A percentile compares a stretch with the other conserved stretches of the same genome.
Evolutionary conservation across 768 basidiomycete species (phyloP).

Genomic region (Harrya chromipes): DNA sequence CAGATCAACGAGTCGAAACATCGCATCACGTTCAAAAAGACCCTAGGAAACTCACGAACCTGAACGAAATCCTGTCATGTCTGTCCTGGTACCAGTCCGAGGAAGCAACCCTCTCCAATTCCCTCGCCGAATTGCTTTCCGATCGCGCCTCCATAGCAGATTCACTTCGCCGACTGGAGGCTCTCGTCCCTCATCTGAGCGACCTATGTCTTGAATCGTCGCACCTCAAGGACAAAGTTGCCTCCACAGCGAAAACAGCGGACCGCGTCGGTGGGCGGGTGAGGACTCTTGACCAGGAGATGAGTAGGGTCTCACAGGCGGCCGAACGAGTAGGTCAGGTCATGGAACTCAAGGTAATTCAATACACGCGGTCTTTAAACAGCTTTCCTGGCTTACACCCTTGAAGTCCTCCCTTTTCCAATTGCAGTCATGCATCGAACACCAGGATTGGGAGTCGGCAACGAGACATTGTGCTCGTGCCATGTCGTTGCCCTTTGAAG

Average conservation of each 20-base stretch:
- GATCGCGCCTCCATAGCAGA: slow-evolving; percentile 60
- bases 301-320: slow-evolving; percentile 84
- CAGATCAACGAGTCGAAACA: slow-evolving; percentile 8
- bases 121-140: slow-evolving; percentile 68
- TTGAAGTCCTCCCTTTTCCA: slow-evolving; percentile 61
- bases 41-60: slow-evolving; percentile 47
- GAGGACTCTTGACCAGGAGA: slow-evolving; percentile 86
- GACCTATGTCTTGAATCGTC: slow-evolving; percentile 56
- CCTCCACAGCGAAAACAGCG: slow-evolving; percentile 72
- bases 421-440: slow-evolving; percentile 61
- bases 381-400: slow-evolving; percentile 20
- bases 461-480: slow-evolving; percentile 88
- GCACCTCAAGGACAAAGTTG: slow-evolving; percentile 55
- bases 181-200: slow-evolving; percentile 61
- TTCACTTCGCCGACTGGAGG: slow-evolving; percentile 60
- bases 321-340: slow-evolving; percentile 91
- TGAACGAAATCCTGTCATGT: slow-evolving; percentile 70
- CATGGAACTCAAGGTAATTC: slow-evolving; percentile 85
- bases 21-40: slow-evolving; percentile 13
- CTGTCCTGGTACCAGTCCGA: slow-evolving; percentile 73
- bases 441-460: slow-evolving; percentile 94
- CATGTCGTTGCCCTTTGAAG: slow-evolving; percentile 75
- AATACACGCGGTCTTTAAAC: slow-evolving; percentile 19
- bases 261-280: slow-evolving; percentile 93
- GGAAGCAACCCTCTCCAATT: slow-evolving; percentile 72